Conservation (phyloP, 140 eudicot genomes). For the Cichorium intybus region DNA sequence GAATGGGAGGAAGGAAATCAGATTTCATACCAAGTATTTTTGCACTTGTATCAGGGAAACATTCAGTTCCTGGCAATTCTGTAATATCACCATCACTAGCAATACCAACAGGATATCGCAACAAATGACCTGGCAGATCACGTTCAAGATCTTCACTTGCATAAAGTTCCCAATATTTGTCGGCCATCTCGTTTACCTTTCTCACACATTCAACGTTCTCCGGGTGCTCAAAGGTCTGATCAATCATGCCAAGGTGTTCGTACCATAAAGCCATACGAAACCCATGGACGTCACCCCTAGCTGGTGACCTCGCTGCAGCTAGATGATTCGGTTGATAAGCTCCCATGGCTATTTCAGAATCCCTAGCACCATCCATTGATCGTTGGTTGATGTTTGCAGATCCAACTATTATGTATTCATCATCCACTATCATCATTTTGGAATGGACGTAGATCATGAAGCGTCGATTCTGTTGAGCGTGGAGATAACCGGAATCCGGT, state of each 20-base stretch:
- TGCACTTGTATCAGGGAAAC: constrained; percentile 78
- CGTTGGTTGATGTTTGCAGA: constrained; percentile 91
- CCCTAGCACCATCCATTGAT: constrained; percentile 86
- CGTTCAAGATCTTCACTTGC: constrained; percentile 57
- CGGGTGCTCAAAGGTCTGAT: constrained; percentile 54
- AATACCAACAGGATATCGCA: constrained; percentile 62
- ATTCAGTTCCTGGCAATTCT: constrained; percentile 52
- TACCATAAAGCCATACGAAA: constrained; percentile 90
- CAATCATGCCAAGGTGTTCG: constrained; percentile 93
- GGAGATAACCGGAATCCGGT: constrained; percentile 44
- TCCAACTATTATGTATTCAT: constrained; percentile 82
- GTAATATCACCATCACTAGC: constrained; percentile 56
- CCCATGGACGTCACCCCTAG: constrained; percentile 78
- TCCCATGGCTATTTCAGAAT: constrained; percentile 92
- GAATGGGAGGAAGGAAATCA: constrained; percentile 67
- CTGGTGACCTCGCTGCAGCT: constrained; percentile 43
- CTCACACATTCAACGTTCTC: constrained; percentile 54
- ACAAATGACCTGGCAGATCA: constrained; percentile 86
- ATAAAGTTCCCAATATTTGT: constrained; percentile 76
- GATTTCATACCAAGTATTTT: constrained; percentile 63
- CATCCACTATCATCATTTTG: constrained; percentile 85
- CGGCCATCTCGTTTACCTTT: constrained; percentile 69
- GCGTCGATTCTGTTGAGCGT: constrained; percentile 59
- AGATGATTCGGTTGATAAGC: constrained; percentile 82
- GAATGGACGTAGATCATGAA: constrained; percentile 78